Conservation (phyloP, 75 land plant species). For the Cupressus sempervirens region DNA sequence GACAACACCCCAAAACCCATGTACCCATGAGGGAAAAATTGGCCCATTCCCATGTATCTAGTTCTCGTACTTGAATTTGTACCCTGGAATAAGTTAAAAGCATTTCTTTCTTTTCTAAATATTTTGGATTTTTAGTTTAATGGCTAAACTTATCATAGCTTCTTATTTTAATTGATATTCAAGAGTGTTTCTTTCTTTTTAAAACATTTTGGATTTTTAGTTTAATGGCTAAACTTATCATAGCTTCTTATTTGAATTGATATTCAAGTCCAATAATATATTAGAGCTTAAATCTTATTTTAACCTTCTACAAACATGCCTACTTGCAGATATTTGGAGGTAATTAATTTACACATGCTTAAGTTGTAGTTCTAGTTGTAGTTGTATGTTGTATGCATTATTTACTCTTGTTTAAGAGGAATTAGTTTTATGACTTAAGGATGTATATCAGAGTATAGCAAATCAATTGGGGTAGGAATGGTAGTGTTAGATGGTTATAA, state of each 20-base stretch:
- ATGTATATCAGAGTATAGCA: slow-evolving; percentile 48
- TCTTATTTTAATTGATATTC: too few species aligned
- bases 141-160: not conserved
- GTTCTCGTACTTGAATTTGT: too few species aligned
- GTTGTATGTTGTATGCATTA: not conserved
- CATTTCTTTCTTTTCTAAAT: not conserved
- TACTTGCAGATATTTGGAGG: not conserved
- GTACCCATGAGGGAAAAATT: too few species aligned
- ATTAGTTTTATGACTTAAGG: not conserved
- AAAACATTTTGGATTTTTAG: too few species aligned
- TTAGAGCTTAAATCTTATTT: not conserved
- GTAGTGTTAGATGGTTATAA: slow-evolving; percentile 95
- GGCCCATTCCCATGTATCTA: too few species aligned
- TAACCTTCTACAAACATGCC: not conserved
- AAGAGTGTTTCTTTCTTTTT: too few species aligned
- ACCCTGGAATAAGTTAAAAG: too few species aligned
- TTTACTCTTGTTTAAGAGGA: not conserved
- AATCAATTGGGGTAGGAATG: slow-evolving; percentile 74
- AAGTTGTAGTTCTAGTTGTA: not conserved
- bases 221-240: too few species aligned
- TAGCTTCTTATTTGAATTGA: too few species aligned
- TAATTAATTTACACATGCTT: not conserved
- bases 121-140: not conserved
- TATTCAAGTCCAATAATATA: not conserved
- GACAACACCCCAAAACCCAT: too few species aligned